Evolutionary conservation across 495 filamentous ascomycete species (phyloP), one percentile per base, ranked within the genome.

Genomic region (Cercophora samala): DNA sequence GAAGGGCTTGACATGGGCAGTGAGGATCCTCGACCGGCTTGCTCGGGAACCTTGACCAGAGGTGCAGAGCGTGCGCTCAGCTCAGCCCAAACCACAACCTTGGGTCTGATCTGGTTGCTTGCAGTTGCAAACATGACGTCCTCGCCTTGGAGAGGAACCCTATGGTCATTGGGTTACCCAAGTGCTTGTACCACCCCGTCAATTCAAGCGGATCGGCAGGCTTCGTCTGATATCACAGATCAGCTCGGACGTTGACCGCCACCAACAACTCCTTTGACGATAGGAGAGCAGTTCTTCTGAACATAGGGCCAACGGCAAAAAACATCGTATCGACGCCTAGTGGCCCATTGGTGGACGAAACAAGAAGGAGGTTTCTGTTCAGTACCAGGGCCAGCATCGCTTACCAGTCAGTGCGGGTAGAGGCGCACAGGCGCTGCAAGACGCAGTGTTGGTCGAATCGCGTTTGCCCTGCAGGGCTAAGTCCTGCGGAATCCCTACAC

Each of bases 1-100:
- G 64, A 55, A 66, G 22, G 54, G 64, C 32, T 55, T 59, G 56
- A 56, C 51, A 23, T 46, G 55, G 55, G 51, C 54, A 24, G 22
- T 17, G 26, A 26, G 24, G 58, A 25, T 62, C 52, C 22, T 11
- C 56, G n/a, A 56, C n/a, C 32, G 22, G 46, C 37, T 56, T 58
- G 54, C 64, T 63, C 56, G 61, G 64, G 56, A 64, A 46, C 59
- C 53, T 18, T 65, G 64, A 58, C 6, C 18, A 25, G 1, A 0
- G n/a, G 25, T 32, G 54, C 52, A 64, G 29, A 29, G 26, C 5
- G 26, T 25, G 26, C 26, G n/a, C 37, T 65, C 64, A 69, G 58
- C 63, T 53, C 65, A 68, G 68, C 61, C 67, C 59, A 64, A 70
- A 64, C 70, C 69, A 60, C 69, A 61, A 62, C 70, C 61, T 64